Percentiles rank a stretch among this genome's conserved stretches.
These are phyloP conservation scores for Neoboletus magnificus DNA, from an alignment of 768 basidiomycete species.

Conservation along the genomic window DNA sequence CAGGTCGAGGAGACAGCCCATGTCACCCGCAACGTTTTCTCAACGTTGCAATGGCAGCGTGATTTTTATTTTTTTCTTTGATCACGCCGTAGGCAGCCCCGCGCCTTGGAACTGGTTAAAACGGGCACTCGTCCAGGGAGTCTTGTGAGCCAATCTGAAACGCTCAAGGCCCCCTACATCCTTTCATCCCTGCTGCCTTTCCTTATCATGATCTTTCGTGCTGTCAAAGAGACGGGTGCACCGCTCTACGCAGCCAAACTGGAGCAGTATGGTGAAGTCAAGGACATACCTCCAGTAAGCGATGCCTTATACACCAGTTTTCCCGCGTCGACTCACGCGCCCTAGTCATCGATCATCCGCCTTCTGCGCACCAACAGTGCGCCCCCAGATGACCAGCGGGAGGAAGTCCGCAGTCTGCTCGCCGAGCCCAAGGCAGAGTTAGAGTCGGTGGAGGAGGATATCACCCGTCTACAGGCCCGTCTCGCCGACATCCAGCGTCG, in stretches of 20 bases:
- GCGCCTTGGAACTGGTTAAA: constrained; percentile 10
- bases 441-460: constrained; percentile 24
- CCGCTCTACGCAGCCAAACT: constrained; percentile 25
- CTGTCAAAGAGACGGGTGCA: constrained; percentile 22
- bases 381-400: constrained; percentile 27
- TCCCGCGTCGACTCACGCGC: constrained; percentile 1
- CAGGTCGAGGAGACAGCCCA: constrained; percentile 16
- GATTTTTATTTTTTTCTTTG: constrained; percentile 3
- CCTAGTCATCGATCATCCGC: constrained; percentile 32
- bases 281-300: constrained; percentile 29
- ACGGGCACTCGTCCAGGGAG: neutral
- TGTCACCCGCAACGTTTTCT: constrained; percentile 28
- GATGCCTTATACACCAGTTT: neutral
- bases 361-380: constrained; percentile 26
- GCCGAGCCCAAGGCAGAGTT: constrained; percentile 28
- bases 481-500: constrained; percentile 29
- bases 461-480: constrained; percentile 27
- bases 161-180: neutral
- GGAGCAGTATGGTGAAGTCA: constrained; percentile 29
- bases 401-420: constrained; percentile 25
- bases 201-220: constrained; percentile 9
- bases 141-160: neutral
- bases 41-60: constrained; percentile 28
- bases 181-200: neutral
- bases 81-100: constrained; percentile 10